Conservation (phyloP, 371 early-diverging fungal species). For the Mucor circinelloides region DNA sequence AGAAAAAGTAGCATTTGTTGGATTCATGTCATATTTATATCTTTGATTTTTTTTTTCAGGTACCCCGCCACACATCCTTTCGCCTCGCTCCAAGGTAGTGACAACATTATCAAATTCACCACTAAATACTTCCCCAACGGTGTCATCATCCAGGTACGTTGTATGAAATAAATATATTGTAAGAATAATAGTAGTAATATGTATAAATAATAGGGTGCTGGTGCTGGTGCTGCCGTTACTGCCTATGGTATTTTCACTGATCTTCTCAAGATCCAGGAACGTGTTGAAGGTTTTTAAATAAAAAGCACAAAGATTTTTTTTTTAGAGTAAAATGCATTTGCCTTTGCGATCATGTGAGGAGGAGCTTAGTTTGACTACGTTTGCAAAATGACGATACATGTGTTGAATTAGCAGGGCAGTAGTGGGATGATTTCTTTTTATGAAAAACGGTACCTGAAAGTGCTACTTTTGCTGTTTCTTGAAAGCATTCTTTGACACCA, state of each 20-base stretch:
- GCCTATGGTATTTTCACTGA: slow-evolving; percentile 97
- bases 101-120: slow-evolving; percentile 95
- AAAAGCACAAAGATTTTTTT: background rate
- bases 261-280: slow-evolving; percentile 78
- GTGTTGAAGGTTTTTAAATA: slow-evolving; percentile 45
- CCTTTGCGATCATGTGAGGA: slow-evolving; percentile 5
- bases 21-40: background rate
- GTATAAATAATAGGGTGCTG: slow-evolving; percentile 68
- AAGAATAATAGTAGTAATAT: background rate
- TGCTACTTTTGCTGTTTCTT: slow-evolving; percentile 54
- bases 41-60: slow-evolving; percentile 32
- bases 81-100: slow-evolving; percentile 93
- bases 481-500: slow-evolving; percentile 56
- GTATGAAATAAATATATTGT: background rate
- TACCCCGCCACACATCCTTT: slow-evolving; percentile 92
- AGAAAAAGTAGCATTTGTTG: background rate
- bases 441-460: slow-evolving; percentile 32
- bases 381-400: background rate
- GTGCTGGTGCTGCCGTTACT: slow-evolving; percentile 97
- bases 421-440: background rate
- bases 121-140: slow-evolving; percentile 93
- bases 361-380: slow-evolving; percentile 9
- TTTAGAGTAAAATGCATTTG: slow-evolving; percentile 15
- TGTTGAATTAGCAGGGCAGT: background rate
- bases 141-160: slow-evolving; percentile 77